Evolutionary conservation across 2,329 filamentous ascomycete genomes (phyloP), one percentile per base, ranked within the genome.

Genomic region (Claviceps digitariae): DNA sequence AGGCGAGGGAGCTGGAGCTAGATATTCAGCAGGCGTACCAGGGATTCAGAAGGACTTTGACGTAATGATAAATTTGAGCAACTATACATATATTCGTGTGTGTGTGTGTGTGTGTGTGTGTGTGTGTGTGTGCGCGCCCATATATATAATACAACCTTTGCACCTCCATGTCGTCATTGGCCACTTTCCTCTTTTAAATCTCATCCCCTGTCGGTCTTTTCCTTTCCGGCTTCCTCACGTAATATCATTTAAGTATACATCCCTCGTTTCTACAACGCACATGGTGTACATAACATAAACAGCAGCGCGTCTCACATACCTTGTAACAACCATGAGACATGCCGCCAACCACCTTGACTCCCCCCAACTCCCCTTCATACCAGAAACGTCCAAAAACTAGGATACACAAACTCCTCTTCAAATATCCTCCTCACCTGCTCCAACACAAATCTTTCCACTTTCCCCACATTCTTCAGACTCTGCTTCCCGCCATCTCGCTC

Each of bases 341-440:
- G 1, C 15, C 13, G 23, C 21, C 21, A 5, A 15, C 21, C 41
- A 2, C 5, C 38, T 4, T 13, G 4, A 5, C 36, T 8, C n/a
- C 36, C 15, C 36, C 15, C 36, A 43, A 41, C 20, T 12, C 23
- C 2, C 41, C 31, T 21, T 63, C 69, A 95, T 46, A 97, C 84
- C 62, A 98, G 72, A 68, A 97, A 96, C 1, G 91, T 97, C 90
- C 91, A 97, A 69, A 94, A 97, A 69, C 90, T 96, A 46, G 93
- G 93, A 71, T 95, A 97, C 57, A 97, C 90, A 71, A 97, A 93
- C 68, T 98, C 93, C 66, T 97, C 93, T 70, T 98, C 93, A 64
- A 98, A 97, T 61, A 98, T 97, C 64, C 90, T 81, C 65, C 91
- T 83, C 57, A 98, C 93, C 70, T 97, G 91, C 67, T 97, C 91